Evolutionary conservation across 768 basidiomycete species (phyloP).

Genomic region (Boletus rex-veris): DNA sequence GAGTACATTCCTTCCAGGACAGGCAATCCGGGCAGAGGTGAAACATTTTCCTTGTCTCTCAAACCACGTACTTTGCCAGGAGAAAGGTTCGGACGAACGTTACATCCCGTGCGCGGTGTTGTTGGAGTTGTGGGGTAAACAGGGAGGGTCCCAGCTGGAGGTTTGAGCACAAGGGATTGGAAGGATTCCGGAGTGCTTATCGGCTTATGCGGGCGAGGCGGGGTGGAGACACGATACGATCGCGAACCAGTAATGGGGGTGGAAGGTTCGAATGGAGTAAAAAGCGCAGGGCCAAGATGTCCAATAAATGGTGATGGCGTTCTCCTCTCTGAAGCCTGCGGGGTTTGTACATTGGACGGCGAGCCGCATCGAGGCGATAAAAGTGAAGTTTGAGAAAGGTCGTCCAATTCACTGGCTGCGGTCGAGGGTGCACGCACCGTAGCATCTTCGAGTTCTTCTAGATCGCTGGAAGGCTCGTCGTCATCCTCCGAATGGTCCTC

Average conservation of each 20-base stretch:
- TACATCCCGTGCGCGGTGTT: slow-evolving; percentile 31
- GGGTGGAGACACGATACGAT: slow-evolving; percentile 26
- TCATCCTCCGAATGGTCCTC: slow-evolving; percentile 1
- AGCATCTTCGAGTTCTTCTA: slow-evolving; percentile 21
- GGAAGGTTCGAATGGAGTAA: slow-evolving; percentile 23
- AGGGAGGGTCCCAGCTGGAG: slow-evolving; percentile 26
- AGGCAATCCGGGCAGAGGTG: slow-evolving; percentile 38
- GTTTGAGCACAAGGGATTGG: slow-evolving; percentile 29
- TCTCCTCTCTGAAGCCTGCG: background rate
- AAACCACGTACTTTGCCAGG: slow-evolving; percentile 38
- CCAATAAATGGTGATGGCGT: slow-evolving; percentile 23
- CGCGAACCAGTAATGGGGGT: slow-evolving; percentile 26
- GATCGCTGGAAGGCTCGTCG: slow-evolving; percentile 23
- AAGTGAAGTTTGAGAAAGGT: slow-evolving; percentile 6
- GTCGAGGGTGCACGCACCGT: slow-evolving; percentile 5
- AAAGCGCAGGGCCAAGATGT: slow-evolving; percentile 28
- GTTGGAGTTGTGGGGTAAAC: slow-evolving; percentile 26
- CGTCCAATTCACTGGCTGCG: background rate
- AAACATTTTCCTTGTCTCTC: slow-evolving; percentile 60
- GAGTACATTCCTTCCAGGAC: slow-evolving; percentile 46
- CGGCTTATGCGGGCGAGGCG: slow-evolving; percentile 37
- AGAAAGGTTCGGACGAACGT: slow-evolving; percentile 24
- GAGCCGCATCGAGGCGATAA: slow-evolving; percentile 10
- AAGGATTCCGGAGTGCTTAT: slow-evolving; percentile 29
- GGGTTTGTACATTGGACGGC: background rate